These are phyloP conservation scores for Trametes cinnabarina DNA, from an alignment of 768 basidiomycete species.

Conservation along the genomic window DNA sequence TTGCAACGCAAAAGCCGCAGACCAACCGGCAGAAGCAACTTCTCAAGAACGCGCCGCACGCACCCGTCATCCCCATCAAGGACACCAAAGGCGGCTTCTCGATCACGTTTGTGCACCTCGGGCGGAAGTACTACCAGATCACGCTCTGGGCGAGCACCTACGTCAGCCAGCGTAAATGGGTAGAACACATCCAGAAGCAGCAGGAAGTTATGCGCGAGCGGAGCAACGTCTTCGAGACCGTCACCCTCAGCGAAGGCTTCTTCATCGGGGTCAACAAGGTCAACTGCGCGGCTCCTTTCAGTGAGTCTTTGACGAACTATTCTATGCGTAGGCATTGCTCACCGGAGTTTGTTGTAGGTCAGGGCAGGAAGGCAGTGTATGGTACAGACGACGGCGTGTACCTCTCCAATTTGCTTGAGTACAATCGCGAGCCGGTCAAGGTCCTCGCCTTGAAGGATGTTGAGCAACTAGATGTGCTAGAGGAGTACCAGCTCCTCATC, in stretches of 20 bases:
- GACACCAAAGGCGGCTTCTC: slow-evolving; percentile 82
- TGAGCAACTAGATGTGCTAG: slow-evolving; percentile 91
- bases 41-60: slow-evolving; percentile 39
- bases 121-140: slow-evolving; percentile 87
- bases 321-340: background rate
- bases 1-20: slow-evolving; percentile 29
- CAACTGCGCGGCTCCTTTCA: slow-evolving; percentile 85
- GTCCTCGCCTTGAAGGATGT: slow-evolving; percentile 89
- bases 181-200: slow-evolving; percentile 87
- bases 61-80: slow-evolving; percentile 50
- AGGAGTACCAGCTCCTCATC: slow-evolving; percentile 92
- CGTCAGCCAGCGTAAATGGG: slow-evolving; percentile 87
- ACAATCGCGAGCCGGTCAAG: slow-evolving; percentile 79
- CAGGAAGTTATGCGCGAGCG: slow-evolving; percentile 82
- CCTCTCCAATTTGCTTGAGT: slow-evolving; percentile 80
- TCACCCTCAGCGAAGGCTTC: slow-evolving; percentile 82
- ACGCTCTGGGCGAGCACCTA: slow-evolving; percentile 89
- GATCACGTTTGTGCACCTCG: slow-evolving; percentile 92
- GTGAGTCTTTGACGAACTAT: slow-evolving; percentile 49
- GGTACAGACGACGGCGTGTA: slow-evolving; percentile 99
- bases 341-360: slow-evolving; percentile 46
- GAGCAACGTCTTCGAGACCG: slow-evolving; percentile 83
- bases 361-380: slow-evolving; percentile 84
- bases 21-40: slow-evolving; percentile 31
- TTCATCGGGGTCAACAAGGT: slow-evolving; percentile 84